These are phyloP conservation scores for Amanita exitialis DNA, from an alignment of 768 basidiomycete genomes.

Conservation along the genomic window DNA sequence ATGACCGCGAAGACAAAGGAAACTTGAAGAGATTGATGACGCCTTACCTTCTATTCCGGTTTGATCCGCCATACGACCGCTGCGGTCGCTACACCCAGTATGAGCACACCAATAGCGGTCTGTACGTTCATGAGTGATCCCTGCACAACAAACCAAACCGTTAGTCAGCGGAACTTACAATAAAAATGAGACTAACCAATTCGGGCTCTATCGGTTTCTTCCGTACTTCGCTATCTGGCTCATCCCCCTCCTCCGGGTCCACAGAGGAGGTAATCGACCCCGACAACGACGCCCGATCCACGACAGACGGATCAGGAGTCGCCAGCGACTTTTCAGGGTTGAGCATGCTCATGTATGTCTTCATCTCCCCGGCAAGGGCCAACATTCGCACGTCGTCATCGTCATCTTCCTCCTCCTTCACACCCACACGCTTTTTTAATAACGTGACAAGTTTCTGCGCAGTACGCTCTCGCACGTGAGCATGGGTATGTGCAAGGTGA, in stretches of 20 bases:
- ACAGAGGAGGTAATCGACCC: constrained; percentile 3
- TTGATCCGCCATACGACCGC: constrained; percentile 69
- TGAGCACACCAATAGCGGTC: constrained; percentile 53
- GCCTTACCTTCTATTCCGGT: constrained; percentile 16
- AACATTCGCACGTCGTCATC: constrained; percentile 1
- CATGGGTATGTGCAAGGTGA: neutral
- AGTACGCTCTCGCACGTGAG: constrained; percentile 3
- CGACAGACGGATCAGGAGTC: constrained; percentile 17
- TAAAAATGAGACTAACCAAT: neutral
- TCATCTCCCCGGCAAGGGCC: neutral
- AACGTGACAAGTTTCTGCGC: constrained; percentile 16
- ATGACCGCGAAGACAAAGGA: neutral
- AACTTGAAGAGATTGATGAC: neutral
- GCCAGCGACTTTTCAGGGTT: constrained; percentile 12
- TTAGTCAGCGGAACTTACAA: neutral
- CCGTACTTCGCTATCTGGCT: neutral
- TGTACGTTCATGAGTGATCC: constrained; percentile 30
- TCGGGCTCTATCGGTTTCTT: neutral
- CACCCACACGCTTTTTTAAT: constrained; percentile 9
- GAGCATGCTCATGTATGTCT: constrained; percentile 1
- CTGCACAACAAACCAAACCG: constrained; percentile 5
- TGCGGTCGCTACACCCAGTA: constrained; percentile 58
- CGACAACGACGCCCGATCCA: constrained; percentile 5
- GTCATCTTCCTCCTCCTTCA: constrained; percentile 11
- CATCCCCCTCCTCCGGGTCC: neutral